Conservation (phyloP, 805 yeast species). For the Kodamaea kakaduensis region DNA sequence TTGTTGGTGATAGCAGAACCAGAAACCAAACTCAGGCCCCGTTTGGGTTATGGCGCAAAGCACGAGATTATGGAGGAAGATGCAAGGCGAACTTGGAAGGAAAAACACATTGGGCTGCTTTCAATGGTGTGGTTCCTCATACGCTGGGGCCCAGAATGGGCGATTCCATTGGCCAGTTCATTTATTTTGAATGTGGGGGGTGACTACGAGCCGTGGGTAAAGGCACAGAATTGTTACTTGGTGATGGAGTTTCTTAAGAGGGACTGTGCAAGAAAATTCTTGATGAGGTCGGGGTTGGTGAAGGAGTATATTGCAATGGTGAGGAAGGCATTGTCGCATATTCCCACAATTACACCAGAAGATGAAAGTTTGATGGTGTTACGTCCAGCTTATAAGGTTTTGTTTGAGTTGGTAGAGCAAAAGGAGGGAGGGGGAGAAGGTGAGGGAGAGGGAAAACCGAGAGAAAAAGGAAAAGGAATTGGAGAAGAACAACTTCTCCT, state of each 20-base stretch:
- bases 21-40: slow-evolving; percentile 12
- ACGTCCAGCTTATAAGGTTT: slow-evolving; percentile 20
- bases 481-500: no score
- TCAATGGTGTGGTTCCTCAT: slow-evolving; percentile 27
- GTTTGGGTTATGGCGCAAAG: slow-evolving; percentile 20
- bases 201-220: slow-evolving; percentile 27
- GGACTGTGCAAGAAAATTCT: slow-evolving; percentile 2
- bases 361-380: slow-evolving; percentile 19
- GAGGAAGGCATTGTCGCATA: slow-evolving; percentile 22
- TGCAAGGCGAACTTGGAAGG: slow-evolving; percentile 25
- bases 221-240: slow-evolving; percentile 24
- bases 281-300: slow-evolving; percentile 24
- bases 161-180: slow-evolving; percentile 28
- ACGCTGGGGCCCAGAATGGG: slow-evolving; percentile 8
- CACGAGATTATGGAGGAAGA: slow-evolving; percentile 21
- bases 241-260: slow-evolving; percentile 14
- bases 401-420: slow-evolving; percentile 13
- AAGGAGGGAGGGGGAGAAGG: slow-evolving; percentile 2
- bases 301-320: slow-evolving; percentile 24
- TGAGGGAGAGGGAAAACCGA: no score
- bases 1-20: slow-evolving; percentile 8
- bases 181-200: slow-evolving; percentile 33
- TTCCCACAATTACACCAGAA: slow-evolving; percentile 27
- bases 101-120: slow-evolving; percentile 19
- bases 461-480: no score